phyloP scores from a whole-genome alignment of 169 alveolate genomes.

The Eimeria necatrix region DNA sequence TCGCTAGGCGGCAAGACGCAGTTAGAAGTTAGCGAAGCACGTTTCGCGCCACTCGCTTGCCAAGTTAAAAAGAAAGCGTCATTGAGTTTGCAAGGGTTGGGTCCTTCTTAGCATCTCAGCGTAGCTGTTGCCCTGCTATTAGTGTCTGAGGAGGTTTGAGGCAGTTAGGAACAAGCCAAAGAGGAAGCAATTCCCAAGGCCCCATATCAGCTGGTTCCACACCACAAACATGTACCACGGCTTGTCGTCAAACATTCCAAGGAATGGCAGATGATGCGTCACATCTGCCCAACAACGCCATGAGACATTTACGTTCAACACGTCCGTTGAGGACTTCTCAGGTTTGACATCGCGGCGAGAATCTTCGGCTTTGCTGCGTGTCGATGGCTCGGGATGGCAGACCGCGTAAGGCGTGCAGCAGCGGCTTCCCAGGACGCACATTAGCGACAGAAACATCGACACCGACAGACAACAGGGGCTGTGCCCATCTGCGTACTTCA shows the following conservation, averaged over 20 bases:
- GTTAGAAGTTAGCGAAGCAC: no score
- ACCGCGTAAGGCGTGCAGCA: conserved; percentile 69
- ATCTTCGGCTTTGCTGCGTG: neutral
- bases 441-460: neutral
- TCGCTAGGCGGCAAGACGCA: no score
- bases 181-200: conserved; percentile 30
- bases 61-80: neutral
- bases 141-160: conserved; percentile 17
- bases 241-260: conserved; percentile 11
- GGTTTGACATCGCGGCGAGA: neutral
- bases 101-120: no score
- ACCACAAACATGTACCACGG: conserved; percentile 39
- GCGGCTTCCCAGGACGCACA: conserved; percentile 61
- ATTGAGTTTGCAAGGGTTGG: neutral
- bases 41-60: neutral
- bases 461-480: conserved; percentile 56
- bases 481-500: conserved; percentile 56
- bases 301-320: conserved; percentile 53
- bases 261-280: conserved; percentile 55
- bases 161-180: conserved; percentile 54
- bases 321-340: conserved; percentile 48
- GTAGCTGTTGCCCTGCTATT: no score
- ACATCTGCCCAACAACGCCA: conserved; percentile 62
- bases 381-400: conserved; percentile 5
- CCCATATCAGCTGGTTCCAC: conserved; percentile 65